Evolutionary conservation across 225 moss, liverwort and hornwort genomes (phyloP).

Genomic region (Sphagnum tenellum): DNA sequence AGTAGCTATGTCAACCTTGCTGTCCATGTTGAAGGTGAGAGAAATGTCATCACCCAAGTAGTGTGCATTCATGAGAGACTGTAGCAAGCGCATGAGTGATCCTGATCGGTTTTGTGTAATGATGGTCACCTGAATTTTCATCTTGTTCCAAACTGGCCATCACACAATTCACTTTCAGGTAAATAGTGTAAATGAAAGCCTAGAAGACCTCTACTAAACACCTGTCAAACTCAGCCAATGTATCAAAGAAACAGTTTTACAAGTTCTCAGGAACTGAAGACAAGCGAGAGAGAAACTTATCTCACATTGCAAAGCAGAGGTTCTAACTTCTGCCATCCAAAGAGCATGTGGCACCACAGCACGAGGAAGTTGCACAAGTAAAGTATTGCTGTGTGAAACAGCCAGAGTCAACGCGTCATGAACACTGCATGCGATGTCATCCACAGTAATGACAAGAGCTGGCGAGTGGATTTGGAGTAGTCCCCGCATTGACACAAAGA

Average conservation of each 20-base stretch:
- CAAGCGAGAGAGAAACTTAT: background rate
- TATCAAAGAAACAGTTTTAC: too few species aligned
- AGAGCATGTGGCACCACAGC: slow-evolving; percentile 58
- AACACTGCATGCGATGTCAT: slow-evolving; percentile 37
- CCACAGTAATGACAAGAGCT: slow-evolving; percentile 54
- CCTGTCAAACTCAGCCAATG: too few species aligned
- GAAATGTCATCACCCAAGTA: slow-evolving; percentile 76
- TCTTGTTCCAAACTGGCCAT: slow-evolving; percentile 50
- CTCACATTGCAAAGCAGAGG: slow-evolving; percentile 71
- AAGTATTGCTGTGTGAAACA: slow-evolving; percentile 25
- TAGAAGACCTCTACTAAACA: too few species aligned
- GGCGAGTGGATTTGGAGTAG: slow-evolving; percentile 76
- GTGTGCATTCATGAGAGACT: slow-evolving; percentile 56
- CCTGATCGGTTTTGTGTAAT: slow-evolving; percentile 74
- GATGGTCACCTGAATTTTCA: slow-evolving; percentile 79
- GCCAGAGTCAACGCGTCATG: slow-evolving; percentile 57
- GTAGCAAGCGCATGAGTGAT: slow-evolving; percentile 59
- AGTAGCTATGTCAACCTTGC: slow-evolving; percentile 63
- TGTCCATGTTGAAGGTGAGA: slow-evolving; percentile 92
- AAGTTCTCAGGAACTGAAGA: too few species aligned
- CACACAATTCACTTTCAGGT: background rate
- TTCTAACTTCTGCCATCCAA: slow-evolving; percentile 76
- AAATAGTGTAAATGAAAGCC: background rate
- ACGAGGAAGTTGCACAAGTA: slow-evolving; percentile 64
- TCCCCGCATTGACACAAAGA: slow-evolving; percentile 73